These are phyloP conservation scores for Musa beccarii DNA, from an alignment of 176 grass and related monocot species.

Conservation along the genomic window DNA sequence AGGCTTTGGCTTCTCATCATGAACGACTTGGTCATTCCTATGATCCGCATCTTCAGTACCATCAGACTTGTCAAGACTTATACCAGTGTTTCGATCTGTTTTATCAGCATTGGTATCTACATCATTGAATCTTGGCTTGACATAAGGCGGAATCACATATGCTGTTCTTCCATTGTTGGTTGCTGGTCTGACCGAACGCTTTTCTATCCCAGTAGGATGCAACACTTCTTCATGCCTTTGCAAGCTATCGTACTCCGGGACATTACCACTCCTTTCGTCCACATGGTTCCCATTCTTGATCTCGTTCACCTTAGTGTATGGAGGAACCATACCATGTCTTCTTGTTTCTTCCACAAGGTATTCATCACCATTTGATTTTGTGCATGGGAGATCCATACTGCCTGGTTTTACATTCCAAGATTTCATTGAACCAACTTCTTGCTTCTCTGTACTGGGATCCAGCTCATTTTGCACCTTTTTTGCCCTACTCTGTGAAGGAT, in stretches of 20 bases:
- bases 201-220: conserved; percentile 25
- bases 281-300: conserved; percentile 10
- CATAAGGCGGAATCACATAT: conserved; percentile 72
- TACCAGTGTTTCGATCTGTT: conserved; percentile 1
- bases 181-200: conserved; percentile 17
- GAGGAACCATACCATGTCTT: neutral
- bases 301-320: conserved; percentile 22
- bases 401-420: conserved; percentile 23
- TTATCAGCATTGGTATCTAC: conserved; percentile 8
- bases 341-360: neutral
- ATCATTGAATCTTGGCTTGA: conserved; percentile 30
- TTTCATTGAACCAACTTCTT: conserved; percentile 27
- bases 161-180: conserved; percentile 13
- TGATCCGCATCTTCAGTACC: conserved; percentile 13
- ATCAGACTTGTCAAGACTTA: neutral
- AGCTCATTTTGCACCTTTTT: neutral
- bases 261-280: conserved; percentile 31
- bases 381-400: conserved; percentile 1
- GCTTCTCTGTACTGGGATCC: conserved; percentile 34
- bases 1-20: conserved; percentile 34
- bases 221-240: conserved; percentile 10
- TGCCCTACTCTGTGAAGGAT: neutral
- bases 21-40: conserved; percentile 14
- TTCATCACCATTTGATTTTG: conserved; percentile 2
- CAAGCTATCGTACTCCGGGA: conserved; percentile 8